A percentile compares a stretch with the other conserved stretches of the same genome.
phyloP scores from a whole-genome alignment of 345 rosid species.

The Aquilaria sinensis region DNA sequence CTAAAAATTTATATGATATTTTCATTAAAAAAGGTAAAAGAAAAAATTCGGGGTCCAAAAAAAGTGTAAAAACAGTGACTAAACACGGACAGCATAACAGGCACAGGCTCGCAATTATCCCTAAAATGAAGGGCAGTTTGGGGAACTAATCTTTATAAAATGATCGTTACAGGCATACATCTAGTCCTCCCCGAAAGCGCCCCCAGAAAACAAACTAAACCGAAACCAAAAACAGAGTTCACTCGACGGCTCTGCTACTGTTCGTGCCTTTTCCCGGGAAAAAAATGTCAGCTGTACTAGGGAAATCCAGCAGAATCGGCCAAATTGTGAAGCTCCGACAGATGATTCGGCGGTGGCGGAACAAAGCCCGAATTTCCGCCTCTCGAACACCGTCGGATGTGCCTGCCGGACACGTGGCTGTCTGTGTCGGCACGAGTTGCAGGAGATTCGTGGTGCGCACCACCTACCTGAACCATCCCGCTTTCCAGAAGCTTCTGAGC shows the following conservation, averaged over 20 bases:
- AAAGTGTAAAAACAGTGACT: not conserved
- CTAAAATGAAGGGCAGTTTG: not conserved
- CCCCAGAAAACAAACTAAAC: not conserved
- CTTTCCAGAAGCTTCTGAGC: conserved; percentile 45
- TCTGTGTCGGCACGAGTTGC: conserved; percentile 48
- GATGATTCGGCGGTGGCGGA: conserved; percentile 62
- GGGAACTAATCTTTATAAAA: conserved; percentile 29
- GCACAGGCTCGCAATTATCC: conserved; percentile 17
- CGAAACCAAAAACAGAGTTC: too few species aligned
- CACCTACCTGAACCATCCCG: conserved; percentile 69
- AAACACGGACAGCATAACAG: not conserved
- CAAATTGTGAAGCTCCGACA: conserved; percentile 65
- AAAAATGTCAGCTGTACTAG: conserved; percentile 14
- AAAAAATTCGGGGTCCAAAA: conserved; percentile 1
- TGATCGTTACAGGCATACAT: conserved; percentile 10
- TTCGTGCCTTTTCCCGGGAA: not conserved
- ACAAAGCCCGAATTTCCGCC: conserved; percentile 40
- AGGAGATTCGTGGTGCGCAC: conserved; percentile 62
- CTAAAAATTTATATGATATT: too few species aligned
- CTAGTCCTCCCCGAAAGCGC: conserved; percentile 17
- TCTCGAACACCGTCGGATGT: conserved; percentile 40
- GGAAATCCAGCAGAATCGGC: conserved; percentile 46
- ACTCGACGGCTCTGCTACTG: too few species aligned
- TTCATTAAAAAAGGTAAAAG: conserved; percentile 5
- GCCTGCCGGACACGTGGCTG: conserved; percentile 72